Percentiles rank a stretch among this genome's conserved stretches.
phyloP scores from a whole-genome alignment of 139 green algal species.

The Chlorella vulgaris region DNA sequence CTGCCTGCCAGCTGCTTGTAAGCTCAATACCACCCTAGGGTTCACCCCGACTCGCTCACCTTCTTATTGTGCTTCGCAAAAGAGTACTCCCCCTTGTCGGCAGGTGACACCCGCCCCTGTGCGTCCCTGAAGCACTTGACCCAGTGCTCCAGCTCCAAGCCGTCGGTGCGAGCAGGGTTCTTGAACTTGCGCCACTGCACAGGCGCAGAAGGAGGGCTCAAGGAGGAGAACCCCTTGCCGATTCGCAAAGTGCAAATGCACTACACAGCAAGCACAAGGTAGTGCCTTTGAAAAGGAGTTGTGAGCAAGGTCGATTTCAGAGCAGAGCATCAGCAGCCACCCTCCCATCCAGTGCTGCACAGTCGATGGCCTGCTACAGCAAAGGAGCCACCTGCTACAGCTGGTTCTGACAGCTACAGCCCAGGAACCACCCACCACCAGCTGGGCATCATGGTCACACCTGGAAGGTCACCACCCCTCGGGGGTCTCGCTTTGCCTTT shows the following conservation, averaged over 20 bases:
- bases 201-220: neutral
- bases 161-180: slow-evolving; percentile 77
- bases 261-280: neutral
- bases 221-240: neutral
- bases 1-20: too few species aligned
- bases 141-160: slow-evolving; percentile 83
- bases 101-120: slow-evolving; percentile 64
- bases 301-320: too few species aligned
- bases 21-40: too few species aligned
- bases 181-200: slow-evolving; percentile 68
- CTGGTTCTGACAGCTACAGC: too few species aligned
- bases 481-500: slow-evolving; percentile 54
- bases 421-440: too few species aligned
- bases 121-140: slow-evolving; percentile 70
- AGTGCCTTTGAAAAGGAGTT: too few species aligned
- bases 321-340: too few species aligned
- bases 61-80: slow-evolving; percentile 95
- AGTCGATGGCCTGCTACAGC: too few species aligned
- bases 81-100: slow-evolving; percentile 75
- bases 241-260: too few species aligned
- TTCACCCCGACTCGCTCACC: slow-evolving; percentile 46
- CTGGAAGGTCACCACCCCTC: slow-evolving; percentile 18
- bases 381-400: too few species aligned
- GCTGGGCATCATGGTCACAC: too few species aligned
- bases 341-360: too few species aligned